phyloP scores from a whole-genome alignment of 1,139 yeast genomes.

The Debaryomyces nepalensis region DNA sequence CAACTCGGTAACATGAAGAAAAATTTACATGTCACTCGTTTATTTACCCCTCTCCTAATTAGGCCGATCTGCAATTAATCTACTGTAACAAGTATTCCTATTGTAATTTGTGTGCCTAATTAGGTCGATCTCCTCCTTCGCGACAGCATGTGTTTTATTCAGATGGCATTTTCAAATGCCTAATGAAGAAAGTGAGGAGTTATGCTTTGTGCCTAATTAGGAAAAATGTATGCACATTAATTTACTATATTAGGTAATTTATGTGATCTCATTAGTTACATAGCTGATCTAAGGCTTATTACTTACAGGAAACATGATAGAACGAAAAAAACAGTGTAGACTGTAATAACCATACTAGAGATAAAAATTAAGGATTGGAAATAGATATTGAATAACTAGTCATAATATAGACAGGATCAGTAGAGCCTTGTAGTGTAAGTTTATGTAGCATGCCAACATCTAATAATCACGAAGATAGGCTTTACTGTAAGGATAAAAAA shows the following conservation, averaged over 20 bases:
- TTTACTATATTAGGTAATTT: conserved; percentile 27
- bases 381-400: too few species aligned
- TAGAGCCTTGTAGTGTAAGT: too few species aligned
- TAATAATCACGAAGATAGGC: too few species aligned
- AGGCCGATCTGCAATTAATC: not conserved
- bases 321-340: too few species aligned
- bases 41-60: conserved; percentile 6
- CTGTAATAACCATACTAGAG: too few species aligned
- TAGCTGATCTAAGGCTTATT: not conserved
- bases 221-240: conserved; percentile 23
- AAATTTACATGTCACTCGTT: not conserved
- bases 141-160: conserved; percentile 9
- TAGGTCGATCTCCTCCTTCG: conserved; percentile 10
- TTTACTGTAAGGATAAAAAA: not conserved
- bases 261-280: not conserved
- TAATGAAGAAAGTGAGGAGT: conserved; percentile 31
- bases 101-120: conserved; percentile 8
- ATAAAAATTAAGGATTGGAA: too few species aligned
- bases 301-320: not conserved
- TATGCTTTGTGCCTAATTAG: conserved; percentile 23
- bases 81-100: not conserved
- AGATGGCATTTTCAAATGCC: conserved; percentile 18
- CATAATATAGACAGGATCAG: too few species aligned
- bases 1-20: not conserved
- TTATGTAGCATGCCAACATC: not conserved